phyloP scores from a whole-genome alignment of 257 asterid species.

The Nicotiana otophora region DNA sequence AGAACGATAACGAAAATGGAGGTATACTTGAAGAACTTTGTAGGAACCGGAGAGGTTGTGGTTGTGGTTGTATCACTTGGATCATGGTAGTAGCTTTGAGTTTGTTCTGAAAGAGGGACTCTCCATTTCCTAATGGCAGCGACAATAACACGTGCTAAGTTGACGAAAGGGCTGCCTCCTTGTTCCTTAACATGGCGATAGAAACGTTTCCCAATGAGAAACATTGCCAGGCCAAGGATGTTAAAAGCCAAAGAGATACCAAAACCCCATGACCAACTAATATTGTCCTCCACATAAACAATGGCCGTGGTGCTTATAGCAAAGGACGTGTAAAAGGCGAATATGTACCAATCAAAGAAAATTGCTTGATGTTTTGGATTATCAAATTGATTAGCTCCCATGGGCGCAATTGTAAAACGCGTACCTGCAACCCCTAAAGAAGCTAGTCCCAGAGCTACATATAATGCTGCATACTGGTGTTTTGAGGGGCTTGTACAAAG shows the following conservation, averaged over 20 bases:
- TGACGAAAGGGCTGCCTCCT: slow-evolving; percentile 53
- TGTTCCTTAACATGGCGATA: slow-evolving; percentile 31
- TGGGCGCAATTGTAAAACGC: slow-evolving; percentile 27
- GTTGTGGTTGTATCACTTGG: slow-evolving; percentile 9
- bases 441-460: slow-evolving; percentile 21
- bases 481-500: slow-evolving; percentile 17
- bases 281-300: slow-evolving; percentile 31
- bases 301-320: slow-evolving; percentile 21
- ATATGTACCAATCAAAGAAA: slow-evolving; percentile 32
- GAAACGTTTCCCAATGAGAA: slow-evolving; percentile 22
- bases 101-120: slow-evolving; percentile 24
- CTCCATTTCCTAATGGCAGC: slow-evolving; percentile 45
- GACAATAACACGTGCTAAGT: slow-evolving; percentile 43
- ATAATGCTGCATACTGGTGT: slow-evolving; percentile 20
- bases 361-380: slow-evolving; percentile 22
- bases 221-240: slow-evolving; percentile 19
- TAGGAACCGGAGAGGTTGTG: slow-evolving; percentile 7
- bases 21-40: slow-evolving; percentile 22
- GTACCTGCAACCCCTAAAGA: slow-evolving; percentile 30
- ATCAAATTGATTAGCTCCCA: slow-evolving; percentile 34
- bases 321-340: slow-evolving; percentile 20
- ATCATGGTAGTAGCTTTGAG: slow-evolving; percentile 41
- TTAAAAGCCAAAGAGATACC: slow-evolving; percentile 21
- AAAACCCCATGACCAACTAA: slow-evolving; percentile 32
- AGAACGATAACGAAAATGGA: slow-evolving; percentile 19